Evolutionary conservation across 169 alveolate genomes (phyloP).

Genomic region (Plasmodium gaboni): DNA sequence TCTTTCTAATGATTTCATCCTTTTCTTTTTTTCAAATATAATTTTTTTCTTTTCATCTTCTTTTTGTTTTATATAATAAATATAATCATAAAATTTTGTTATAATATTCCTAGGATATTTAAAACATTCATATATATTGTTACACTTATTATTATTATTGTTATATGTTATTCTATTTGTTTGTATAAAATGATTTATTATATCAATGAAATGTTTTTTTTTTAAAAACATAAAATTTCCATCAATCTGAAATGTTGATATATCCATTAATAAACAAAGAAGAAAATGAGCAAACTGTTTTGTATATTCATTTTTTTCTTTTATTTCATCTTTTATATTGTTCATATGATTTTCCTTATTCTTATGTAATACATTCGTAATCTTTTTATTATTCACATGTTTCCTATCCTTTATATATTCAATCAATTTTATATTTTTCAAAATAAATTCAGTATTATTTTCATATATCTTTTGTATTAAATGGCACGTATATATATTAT

Average conservation of each 20-base stretch:
- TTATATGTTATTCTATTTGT: constrained; percentile 4
- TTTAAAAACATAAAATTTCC: constrained; percentile 19
- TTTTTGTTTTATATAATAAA: constrained; percentile 31
- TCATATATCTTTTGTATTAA: constrained; percentile 66
- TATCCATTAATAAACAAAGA: constrained; percentile 19
- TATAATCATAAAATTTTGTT: constrained; percentile 63
- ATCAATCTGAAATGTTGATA: constrained; percentile 29
- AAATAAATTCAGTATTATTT: constrained; percentile 36
- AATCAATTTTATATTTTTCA: constrained; percentile 43
- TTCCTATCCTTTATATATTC: constrained; percentile 44
- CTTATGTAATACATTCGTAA: constrained; percentile 4
- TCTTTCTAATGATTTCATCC: constrained; percentile 36
- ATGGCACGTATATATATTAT: constrained; percentile 45
- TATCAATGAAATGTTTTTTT: constrained; percentile 32
- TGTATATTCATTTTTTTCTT: constrained; percentile 30
- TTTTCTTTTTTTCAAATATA: constrained; percentile 32
- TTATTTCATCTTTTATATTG: background rate
- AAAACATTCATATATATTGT: constrained; percentile 19
- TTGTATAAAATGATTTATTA: constrained; percentile 12
- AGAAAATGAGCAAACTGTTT: constrained; percentile 51
- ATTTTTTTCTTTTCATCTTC: constrained; percentile 36
- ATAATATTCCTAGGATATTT: constrained; percentile 52
- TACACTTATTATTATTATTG: background rate
- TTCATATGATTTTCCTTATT: background rate
- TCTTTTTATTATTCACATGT: constrained; percentile 24